Base-by-base conservation (phyloP, 73 alveolate genomes). In the Loxodes magnus region DNA sequence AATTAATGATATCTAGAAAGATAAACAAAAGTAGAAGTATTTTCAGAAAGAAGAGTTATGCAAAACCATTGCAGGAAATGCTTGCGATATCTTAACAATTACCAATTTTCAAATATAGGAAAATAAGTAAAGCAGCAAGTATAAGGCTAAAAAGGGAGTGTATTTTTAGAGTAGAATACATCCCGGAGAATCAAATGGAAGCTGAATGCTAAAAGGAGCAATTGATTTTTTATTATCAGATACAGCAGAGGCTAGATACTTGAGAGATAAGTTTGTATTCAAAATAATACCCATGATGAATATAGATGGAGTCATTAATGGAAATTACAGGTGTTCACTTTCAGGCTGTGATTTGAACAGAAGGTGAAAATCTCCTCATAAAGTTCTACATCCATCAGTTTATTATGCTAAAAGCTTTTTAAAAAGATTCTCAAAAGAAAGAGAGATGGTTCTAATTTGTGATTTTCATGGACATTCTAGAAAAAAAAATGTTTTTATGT, bases 121-220 rank as follows among this genome's bases (percentile, higher is more conserved):
- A 16, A 35, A 17, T 22, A 68, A 70, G 27, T 33, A 82, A 44
- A 54, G 62, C n/a, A 42, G 67, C 25, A 41, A 41, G 19, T 42
- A 67, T 28, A 71, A 64, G 26, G 62, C 51, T 25, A 67, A 87
- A 48, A 71, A 82, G 59, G 90, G 87, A 4, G 80, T 84, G 1
- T 80, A 79, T 12, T 30, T 79, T 20, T 36, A 79, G 4, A 71
- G 88, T 0, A 59, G 96, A 58, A 83, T 67, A 5, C 96, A 84
- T 63, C 96, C 96, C 2, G 96, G 96, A 9, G 96, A 84, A 39
- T 72, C 93, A 5, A 64, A 76, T 10, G 90, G 92, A 17, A 65
- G 87, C 20, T 84, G 73, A 44, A 71, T 78, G 84, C 73, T 84
- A 84, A 51, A 84, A 56, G 96, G 96, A 1, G 56, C 75, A 30